phyloP scores from a whole-genome alignment of 139 green algal species.

The Chlamydomonas schloesseri region DNA sequence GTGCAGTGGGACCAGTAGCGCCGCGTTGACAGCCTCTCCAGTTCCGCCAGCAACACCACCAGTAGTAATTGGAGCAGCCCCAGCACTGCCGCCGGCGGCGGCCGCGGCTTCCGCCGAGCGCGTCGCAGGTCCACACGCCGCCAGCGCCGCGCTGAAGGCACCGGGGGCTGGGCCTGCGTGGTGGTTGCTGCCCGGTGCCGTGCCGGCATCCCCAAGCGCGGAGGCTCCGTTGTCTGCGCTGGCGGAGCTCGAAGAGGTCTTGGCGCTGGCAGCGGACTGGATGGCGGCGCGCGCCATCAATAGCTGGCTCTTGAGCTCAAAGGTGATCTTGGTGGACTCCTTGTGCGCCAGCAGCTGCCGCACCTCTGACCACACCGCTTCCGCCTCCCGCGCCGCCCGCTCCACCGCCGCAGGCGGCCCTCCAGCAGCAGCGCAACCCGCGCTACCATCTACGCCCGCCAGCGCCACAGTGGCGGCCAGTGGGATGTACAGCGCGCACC shows the following conservation, averaged over 20 bases:
- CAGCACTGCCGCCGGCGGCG: too few species aligned
- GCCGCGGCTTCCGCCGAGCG: too few species aligned
- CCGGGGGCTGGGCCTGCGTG: too few species aligned
- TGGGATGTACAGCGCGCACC: slow-evolving; percentile 59
- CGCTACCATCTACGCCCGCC: neutral
- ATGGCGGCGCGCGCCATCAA: slow-evolving; percentile 18
- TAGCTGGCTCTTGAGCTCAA: slow-evolving; percentile 75
- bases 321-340: slow-evolving; percentile 56
- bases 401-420: neutral
- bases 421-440: neutral
- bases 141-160: too few species aligned
- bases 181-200: too few species aligned
- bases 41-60: too few species aligned
- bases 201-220: too few species aligned
- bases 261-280: too few species aligned
- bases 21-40: too few species aligned
- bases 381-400: neutral
- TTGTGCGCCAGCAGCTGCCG: slow-evolving; percentile 35
- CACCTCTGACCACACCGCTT: slow-evolving; percentile 43
- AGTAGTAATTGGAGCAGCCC: too few species aligned
- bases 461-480: neutral
- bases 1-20: neutral
- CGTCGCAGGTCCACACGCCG: neutral
- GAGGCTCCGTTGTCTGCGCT: too few species aligned
- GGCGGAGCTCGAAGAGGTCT: too few species aligned